Evolutionary conservation across 306 rosid genomes (phyloP).

Genomic region (Cicer cuneatum): DNA sequence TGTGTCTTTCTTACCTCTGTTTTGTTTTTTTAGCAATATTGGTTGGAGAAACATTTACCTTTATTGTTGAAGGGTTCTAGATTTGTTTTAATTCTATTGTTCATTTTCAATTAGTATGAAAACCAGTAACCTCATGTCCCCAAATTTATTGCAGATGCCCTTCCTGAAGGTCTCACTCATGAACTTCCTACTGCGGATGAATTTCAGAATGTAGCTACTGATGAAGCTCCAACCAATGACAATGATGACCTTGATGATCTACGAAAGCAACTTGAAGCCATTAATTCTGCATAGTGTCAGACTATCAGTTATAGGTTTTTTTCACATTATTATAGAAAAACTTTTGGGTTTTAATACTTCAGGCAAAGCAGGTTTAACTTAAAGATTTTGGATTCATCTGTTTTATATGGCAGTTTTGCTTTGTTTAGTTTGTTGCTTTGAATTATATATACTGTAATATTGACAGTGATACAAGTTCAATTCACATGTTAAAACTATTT

Average conservation of each 20-base stretch:
- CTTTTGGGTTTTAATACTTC: not conserved
- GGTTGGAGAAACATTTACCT: constrained; percentile 18
- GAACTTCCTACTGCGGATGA: constrained; percentile 91
- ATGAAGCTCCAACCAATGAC: constrained; percentile 48
- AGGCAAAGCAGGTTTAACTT: constrained; percentile 4
- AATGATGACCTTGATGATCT: constrained; percentile 84
- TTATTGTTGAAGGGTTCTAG: constrained; percentile 32
- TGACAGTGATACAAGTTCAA: not conserved
- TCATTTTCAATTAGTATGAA: constrained; percentile 5
- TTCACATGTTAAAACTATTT: constrained; percentile 13
- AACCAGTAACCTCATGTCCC: constrained; percentile 9
- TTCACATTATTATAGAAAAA: not conserved
- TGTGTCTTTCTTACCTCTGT: not conserved
- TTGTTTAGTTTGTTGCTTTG: not conserved
- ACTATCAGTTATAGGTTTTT: not conserved
- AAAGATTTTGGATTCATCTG: not conserved
- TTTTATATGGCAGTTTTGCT: constrained; percentile 36
- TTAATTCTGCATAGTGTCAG: constrained; percentile 62
- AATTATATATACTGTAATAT: no score
- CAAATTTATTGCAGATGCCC: constrained; percentile 58
- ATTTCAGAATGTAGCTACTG: constrained; percentile 38
- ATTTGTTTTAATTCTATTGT: constrained; percentile 31
- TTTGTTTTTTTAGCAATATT: constrained; percentile 4
- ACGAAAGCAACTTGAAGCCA: constrained; percentile 81
- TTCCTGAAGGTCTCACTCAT: constrained; percentile 91